Evolutionary conservation across 1,139 yeast species (phyloP), one percentile per base, ranked within the genome.

Genomic region (Spathaspora jeffriesii): DNA sequence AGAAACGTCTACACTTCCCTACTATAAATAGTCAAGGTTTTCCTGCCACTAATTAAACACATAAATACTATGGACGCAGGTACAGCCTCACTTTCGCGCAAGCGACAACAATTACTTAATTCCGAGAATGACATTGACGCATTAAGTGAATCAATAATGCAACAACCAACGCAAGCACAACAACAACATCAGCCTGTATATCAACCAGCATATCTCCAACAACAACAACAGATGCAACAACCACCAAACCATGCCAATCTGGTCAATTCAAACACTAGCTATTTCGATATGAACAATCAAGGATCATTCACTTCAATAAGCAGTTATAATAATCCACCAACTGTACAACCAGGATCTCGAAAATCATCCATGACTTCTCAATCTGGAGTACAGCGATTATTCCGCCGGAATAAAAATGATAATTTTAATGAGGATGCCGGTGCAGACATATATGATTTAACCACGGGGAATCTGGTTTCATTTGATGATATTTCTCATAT

Each of bases 401-500:
- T 80, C 61, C 72, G 77, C 47, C 63, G 79, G 43, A 72, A 72
- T 40, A 68, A 64, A 36, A 66, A 51, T 11, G 70, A 63, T 42
- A 51, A 51, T 15, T 76, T 73, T 48, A 86, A 81, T 48, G 88
- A 78, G 10, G 87, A 81, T 20, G 70, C 65, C 3, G 81, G 82
- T 7, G 72, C 76, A 10, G 76, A 78, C 45, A 76, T 78, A 40
- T 72, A 70, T 22, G 73, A 73, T 11, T 52, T 72, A 11, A 62
- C 76, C 9, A 63, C 65, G 25, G 71, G 75, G 2, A 65, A 68
- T 2, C 67, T 70, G 39, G 72, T 85, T 51, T 78, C 89, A 0
- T 82, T 84, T 53, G 81, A 81, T 52, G 92, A 86, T 57, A 70
- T 87, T 11, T 68, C 81, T 28, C 85, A 83, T 49, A 67, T 84